These are phyloP conservation scores for Coffea humblotiana DNA, from an alignment of 305 asterid species.

Conservation along the genomic window DNA sequence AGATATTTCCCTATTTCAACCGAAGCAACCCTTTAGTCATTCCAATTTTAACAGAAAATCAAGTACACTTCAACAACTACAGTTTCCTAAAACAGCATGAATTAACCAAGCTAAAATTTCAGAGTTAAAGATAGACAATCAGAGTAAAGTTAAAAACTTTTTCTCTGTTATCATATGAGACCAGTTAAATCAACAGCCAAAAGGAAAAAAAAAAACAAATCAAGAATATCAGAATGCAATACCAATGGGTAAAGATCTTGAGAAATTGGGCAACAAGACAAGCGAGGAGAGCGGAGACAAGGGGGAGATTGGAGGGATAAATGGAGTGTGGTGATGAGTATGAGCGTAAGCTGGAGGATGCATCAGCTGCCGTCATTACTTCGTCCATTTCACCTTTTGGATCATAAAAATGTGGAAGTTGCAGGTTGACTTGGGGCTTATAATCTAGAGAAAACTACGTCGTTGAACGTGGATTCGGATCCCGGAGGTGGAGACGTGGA, in stretches of 20 bases:
- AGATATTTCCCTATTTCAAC: too few species aligned
- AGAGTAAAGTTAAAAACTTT: background rate
- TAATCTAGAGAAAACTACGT: background rate
- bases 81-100: too few species aligned
- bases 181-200: background rate
- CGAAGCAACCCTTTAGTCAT: background rate
- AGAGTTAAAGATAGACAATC: background rate
- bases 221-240: slow-evolving; percentile 17
- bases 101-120: background rate
- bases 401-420: slow-evolving; percentile 4
- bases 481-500: background rate
- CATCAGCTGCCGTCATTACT: slow-evolving; percentile 60
- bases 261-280: slow-evolving; percentile 90
- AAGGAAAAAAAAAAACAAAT: background rate
- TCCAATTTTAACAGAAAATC: background rate
- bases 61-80: background rate
- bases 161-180: background rate
- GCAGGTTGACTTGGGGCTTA: background rate
- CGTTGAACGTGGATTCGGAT: background rate
- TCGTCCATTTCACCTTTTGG: slow-evolving; percentile 27
- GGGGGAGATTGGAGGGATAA: slow-evolving; percentile 61
- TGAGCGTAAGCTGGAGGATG: slow-evolving; percentile 54
- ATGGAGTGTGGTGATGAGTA: slow-evolving; percentile 33
- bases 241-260: slow-evolving; percentile 85
- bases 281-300: slow-evolving; percentile 75